Percentiles rank a stretch among this genome's conserved stretches.
Conservation (phyloP, 2,329 filamentous ascomycete genomes). For the Colletotrichum sp. region DNA sequence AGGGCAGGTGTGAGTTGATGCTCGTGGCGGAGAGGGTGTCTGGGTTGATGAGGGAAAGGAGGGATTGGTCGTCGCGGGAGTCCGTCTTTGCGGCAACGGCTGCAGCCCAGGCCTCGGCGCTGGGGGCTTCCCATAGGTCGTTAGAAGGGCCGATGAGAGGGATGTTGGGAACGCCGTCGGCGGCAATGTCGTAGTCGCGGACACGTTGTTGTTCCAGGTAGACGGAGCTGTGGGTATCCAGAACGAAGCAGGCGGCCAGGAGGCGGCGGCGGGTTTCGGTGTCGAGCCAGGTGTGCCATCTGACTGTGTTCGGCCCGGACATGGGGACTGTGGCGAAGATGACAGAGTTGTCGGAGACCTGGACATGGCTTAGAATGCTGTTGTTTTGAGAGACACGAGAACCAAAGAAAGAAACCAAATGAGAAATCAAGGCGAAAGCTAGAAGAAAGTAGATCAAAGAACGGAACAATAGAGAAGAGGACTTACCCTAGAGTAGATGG, state of each 20-base stretch:
- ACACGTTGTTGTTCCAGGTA: slow-evolving; percentile 54
- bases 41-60: slow-evolving; percentile 24
- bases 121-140: slow-evolving; percentile 54
- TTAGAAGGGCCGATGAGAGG: slow-evolving; percentile 51
- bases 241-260: slow-evolving; percentile 60
- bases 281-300: slow-evolving; percentile 59
- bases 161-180: slow-evolving; percentile 41
- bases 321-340: slow-evolving; percentile 26
- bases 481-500: slow-evolving; percentile 60
- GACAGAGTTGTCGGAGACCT: slow-evolving; percentile 43
- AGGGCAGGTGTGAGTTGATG: slow-evolving; percentile 36
- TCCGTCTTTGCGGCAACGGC: slow-evolving; percentile 30
- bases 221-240: slow-evolving; percentile 60
- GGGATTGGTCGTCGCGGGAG: not conserved
- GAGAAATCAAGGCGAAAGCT: slow-evolving; percentile 16
- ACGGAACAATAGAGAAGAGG: slow-evolving; percentile 25
- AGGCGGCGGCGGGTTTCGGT: slow-evolving; percentile 58
- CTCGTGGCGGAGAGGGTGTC: slow-evolving; percentile 39
- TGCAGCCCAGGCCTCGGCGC: slow-evolving; percentile 50
- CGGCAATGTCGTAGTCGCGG: slow-evolving; percentile 40
- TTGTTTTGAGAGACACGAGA: slow-evolving; percentile 16
- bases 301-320: slow-evolving; percentile 32
- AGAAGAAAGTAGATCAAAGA: slow-evolving; percentile 30
- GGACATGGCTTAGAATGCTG: slow-evolving; percentile 33
- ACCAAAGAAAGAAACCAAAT: slow-evolving; percentile 27